These are phyloP conservation scores for Rhinocladiella similis DNA, from an alignment of 2,329 filamentous ascomycete species.

Conservation along the genomic window DNA sequence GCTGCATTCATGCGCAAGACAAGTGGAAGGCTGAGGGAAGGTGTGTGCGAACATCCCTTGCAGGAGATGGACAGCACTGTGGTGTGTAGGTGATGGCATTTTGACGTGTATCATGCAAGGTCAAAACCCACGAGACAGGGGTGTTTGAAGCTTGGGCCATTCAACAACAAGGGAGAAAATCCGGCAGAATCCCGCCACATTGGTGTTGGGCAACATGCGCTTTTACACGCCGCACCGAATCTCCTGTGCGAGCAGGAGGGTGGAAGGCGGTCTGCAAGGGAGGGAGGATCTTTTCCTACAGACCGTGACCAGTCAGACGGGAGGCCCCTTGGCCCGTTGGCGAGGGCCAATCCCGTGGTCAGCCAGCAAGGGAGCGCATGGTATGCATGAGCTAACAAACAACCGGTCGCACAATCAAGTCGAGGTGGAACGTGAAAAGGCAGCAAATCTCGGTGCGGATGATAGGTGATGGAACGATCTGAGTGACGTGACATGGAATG, in stretches of 20 bases:
- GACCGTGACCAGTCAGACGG: conserved; percentile 21
- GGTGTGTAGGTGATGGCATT: neutral
- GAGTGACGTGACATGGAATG: conserved; percentile 2
- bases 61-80: neutral
- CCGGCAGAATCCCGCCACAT: conserved; percentile 6
- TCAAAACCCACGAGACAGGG: neutral
- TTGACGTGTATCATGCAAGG: conserved; percentile 1
- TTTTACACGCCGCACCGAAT: neutral
- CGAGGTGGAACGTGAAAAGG: conserved; percentile 10
- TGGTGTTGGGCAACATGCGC: neutral
- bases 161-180: too few relatives aligned
- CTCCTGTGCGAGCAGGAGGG: neutral
- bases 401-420: conserved; percentile 3
- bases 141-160: neutral
- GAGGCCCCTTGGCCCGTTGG: neutral
- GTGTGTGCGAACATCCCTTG: neutral
- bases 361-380: neutral
- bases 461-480: conserved; percentile 14
- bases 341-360: too few relatives aligned
- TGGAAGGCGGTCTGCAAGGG: conserved; percentile 17
- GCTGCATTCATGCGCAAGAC: too few relatives aligned
- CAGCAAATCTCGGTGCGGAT: conserved; percentile 23
- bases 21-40: neutral
- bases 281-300: neutral
- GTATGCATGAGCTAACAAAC: neutral